Evolutionary conservation across 1,284 basidiomycete species (phyloP), one percentile per base, ranked within the genome.

Genomic region (Omphalotus olearius): DNA sequence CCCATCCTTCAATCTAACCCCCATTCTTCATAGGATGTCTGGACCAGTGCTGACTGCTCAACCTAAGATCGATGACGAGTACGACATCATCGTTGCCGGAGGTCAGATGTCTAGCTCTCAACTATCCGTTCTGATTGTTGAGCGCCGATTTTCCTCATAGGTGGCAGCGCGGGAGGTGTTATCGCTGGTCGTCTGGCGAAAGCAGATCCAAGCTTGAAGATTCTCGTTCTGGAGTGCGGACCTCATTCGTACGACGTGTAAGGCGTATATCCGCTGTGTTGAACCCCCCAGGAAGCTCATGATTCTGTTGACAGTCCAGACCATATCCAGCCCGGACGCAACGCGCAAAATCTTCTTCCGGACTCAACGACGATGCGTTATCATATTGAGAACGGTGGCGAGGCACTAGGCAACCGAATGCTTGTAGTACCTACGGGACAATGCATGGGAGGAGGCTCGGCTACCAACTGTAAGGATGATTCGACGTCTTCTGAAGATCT

Each of bases 401-500:
- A 66, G 3, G 64, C 73, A 0, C 62, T 84, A n/a, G 69, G 64
- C 11, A 74, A 73, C 16, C 75, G 82, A 6, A 56, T 67, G 5
- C 57, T 67, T 2, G 50, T 75, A 30, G 70, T 79, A 11, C 67
- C 70, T 0, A 63, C 66, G 36, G 82, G 76, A 0, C 69, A 73
- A 40, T 75, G 72, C 39, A 60, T 85, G 0, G 83, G 83, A 6
- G 83, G 83, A 0, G 82, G 81, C 0, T 82, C 82, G 1, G 66
- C 69, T 50, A 70, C 84, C 13, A 83, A 85, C 57, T 83, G 82
- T 82, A 53, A 26, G 26, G 20, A 23, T 20, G 2, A 20, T 42
- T 13, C 41, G 3, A 33, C 13, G 7, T 28, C 10, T 28, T 4
- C 10, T 28, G 26, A 28, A 5, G 26, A 33, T 33, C 7, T 33